phyloP scores from a whole-genome alignment of 495 filamentous ascomycete species.

The Aspergillus indologenus region DNA sequence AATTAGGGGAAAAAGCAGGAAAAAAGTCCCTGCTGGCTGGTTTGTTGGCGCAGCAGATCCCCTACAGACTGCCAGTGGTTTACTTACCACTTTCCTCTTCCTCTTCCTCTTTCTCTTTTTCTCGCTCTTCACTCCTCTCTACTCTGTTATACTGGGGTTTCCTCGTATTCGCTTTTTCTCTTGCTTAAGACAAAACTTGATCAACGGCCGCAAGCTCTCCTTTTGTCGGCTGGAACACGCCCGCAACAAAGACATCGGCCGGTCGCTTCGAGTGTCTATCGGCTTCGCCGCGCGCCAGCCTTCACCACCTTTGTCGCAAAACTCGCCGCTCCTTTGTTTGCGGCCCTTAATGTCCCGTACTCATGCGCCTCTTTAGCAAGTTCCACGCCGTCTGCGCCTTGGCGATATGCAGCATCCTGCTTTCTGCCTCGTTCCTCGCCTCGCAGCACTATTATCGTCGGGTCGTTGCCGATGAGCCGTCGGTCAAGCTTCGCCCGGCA shows the following conservation, averaged over 20 bases:
- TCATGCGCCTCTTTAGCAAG: slow-evolving; percentile 33
- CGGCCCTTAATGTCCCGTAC: slow-evolving; percentile 9
- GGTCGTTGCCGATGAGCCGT: slow-evolving; percentile 19
- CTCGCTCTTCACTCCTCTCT: neutral
- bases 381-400: slow-evolving; percentile 35
- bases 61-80: no score
- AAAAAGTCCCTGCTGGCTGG: slow-evolving; percentile 7
- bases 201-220: neutral
- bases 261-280: slow-evolving; percentile 5
- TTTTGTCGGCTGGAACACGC: slow-evolving; percentile 3
- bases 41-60: neutral
- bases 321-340: slow-evolving; percentile 15
- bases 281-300: slow-evolving; percentile 5
- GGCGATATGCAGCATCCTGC: slow-evolving; percentile 33
- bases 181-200: no score
- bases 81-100: slow-evolving; percentile 6
- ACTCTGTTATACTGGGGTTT: neutral
- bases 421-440: slow-evolving; percentile 33
- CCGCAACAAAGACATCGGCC: slow-evolving; percentile 11
- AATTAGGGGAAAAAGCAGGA: neutral
- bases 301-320: neutral
- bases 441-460: slow-evolving; percentile 29
- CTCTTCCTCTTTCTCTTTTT: slow-evolving; percentile 1
- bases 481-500: slow-evolving; percentile 21
- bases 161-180: neutral